A percentile compares a stretch with the other conserved stretches of the same genome.
phyloP scores from a whole-genome alignment of 2,329 filamentous ascomycete species.

The Alternaria panax region DNA sequence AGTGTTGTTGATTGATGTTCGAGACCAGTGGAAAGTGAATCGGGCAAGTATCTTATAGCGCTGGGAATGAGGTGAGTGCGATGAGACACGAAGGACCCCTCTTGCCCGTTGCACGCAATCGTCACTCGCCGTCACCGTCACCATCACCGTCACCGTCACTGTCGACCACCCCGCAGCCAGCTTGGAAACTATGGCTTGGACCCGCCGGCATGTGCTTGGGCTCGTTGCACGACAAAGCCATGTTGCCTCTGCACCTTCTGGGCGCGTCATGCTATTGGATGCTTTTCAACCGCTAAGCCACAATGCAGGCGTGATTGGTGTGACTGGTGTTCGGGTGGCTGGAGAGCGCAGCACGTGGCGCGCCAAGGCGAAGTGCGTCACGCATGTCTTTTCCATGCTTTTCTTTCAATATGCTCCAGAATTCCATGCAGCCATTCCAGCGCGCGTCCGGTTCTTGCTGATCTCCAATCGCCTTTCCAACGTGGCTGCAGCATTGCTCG shows the following conservation, averaged over 20 bases:
- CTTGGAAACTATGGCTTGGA: background rate
- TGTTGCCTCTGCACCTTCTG: background rate
- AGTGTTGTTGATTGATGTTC: background rate
- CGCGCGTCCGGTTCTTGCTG: background rate
- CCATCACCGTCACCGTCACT: background rate
- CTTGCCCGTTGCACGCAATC: background rate
- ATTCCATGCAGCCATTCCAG: background rate
- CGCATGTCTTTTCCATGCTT: background rate
- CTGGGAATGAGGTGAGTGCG: background rate
- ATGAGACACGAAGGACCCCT: background rate
- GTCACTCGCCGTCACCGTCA: constrained; percentile 9
- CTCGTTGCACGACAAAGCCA: background rate
- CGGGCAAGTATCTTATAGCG: background rate
- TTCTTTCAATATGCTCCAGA: background rate
- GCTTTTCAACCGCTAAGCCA: background rate
- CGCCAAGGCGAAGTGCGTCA: constrained; percentile 9
- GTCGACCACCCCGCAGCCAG: background rate
- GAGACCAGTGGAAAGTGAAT: background rate
- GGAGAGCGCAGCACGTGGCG: constrained; percentile 4
- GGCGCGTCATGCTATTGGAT: background rate
- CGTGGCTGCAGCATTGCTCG: background rate
- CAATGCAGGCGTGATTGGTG: background rate
- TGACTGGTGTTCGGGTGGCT: background rate
- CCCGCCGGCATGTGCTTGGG: background rate
- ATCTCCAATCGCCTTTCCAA: background rate